These are phyloP conservation scores for Ophiorrhiza pumila DNA, from an alignment of 257 asterid genomes.

Conservation along the genomic window DNA sequence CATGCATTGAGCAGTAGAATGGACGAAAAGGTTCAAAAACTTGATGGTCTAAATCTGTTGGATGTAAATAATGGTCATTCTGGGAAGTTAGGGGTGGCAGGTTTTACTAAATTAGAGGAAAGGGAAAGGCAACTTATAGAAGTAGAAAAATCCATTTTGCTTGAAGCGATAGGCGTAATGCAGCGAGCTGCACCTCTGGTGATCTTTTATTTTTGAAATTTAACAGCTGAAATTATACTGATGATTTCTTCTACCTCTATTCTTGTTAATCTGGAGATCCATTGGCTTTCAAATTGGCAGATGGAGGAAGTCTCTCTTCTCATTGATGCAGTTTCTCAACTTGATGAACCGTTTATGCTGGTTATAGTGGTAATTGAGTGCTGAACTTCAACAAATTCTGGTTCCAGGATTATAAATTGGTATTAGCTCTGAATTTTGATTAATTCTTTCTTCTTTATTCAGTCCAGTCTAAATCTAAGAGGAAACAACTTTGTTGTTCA, in stretches of 20 bases:
- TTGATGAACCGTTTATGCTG: conserved; percentile 92
- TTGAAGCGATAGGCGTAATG: conserved; percentile 62
- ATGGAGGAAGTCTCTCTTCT: conserved; percentile 97
- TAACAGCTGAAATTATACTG: conserved; percentile 45
- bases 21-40: conserved; percentile 35
- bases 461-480: conserved; percentile 28
- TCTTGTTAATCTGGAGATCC: conserved; percentile 29
- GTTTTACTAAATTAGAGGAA: conserved; percentile 56
- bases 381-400: conserved; percentile 99
- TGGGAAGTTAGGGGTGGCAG: conserved; percentile 51
- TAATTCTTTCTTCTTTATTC: conserved; percentile 41
- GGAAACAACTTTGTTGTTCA: neutral
- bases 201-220: conserved; percentile 64
- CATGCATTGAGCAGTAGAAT: conserved; percentile 28
- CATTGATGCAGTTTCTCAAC: conserved; percentile 97
- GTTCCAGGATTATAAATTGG: conserved; percentile 95
- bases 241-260: conserved; percentile 22
- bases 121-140: conserved; percentile 58
- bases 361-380: conserved; percentile 99
- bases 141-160: conserved; percentile 60
- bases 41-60: conserved; percentile 21
- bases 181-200: conserved; percentile 89
- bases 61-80: conserved; percentile 55
- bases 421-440: conserved; percentile 93
- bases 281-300: conserved; percentile 54